phyloP scores from a whole-genome alignment of 208 protist species.

The Naegleria lovaniensis region DNA sequence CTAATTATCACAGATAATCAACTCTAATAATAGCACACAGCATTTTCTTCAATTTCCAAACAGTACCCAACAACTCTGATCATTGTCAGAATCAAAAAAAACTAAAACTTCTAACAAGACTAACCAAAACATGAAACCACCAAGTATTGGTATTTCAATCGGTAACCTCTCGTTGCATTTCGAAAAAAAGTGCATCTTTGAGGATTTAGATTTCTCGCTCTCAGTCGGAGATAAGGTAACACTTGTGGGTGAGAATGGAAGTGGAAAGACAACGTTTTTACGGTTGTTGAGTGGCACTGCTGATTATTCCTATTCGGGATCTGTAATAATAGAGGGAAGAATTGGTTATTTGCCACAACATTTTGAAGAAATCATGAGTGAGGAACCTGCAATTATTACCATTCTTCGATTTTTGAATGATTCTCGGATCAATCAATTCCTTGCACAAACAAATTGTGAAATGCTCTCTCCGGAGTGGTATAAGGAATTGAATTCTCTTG shows the following conservation, averaged over 20 bases:
- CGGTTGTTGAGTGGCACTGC: constrained; percentile 18
- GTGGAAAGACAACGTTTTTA: constrained; percentile 47
- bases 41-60: too few species aligned
- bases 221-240: constrained; percentile 8
- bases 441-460: not conserved
- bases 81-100: too few species aligned
- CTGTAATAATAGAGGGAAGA: not conserved
- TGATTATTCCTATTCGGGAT: not conserved
- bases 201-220: constrained; percentile 20
- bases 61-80: too few species aligned
- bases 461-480: constrained; percentile 16
- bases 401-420: not conserved
- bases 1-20: too few species aligned
- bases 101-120: not conserved
- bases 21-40: too few species aligned
- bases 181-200: constrained; percentile 2
- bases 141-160: constrained; percentile 5
- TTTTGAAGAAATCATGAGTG: not conserved
- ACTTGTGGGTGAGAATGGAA: constrained; percentile 40
- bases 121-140: not conserved
- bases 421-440: not conserved
- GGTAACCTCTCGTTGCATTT: not conserved
- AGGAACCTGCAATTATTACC: not conserved
- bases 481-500: constrained; percentile 15
- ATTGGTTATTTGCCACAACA: constrained; percentile 27